phyloP scores from a whole-genome alignment of 1,284 basidiomycete genomes.

The Ganoderma boninense region DNA sequence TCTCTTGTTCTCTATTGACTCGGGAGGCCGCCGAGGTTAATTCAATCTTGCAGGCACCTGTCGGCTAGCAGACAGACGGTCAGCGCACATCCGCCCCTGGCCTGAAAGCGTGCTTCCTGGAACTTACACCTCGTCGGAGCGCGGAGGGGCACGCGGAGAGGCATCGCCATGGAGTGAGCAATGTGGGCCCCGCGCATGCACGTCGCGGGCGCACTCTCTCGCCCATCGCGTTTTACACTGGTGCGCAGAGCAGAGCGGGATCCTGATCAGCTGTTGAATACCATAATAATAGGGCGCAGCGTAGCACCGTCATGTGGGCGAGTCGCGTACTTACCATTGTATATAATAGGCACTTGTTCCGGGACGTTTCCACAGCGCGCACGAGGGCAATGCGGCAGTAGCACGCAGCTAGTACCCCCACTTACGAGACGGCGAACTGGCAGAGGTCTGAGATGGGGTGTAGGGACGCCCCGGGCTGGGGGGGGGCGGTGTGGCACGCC shows the following conservation, averaged over 20 bases:
- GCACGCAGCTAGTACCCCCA: not conserved
- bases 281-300: not conserved
- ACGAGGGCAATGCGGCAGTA: not conserved
- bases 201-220: too few relatives aligned
- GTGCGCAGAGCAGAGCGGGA: not conserved
- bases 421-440: not conserved
- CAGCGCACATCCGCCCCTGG: not conserved
- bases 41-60: not conserved
- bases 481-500: not conserved
- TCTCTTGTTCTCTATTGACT: not conserved
- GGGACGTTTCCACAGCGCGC: not conserved
- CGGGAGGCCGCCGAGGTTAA: not conserved
- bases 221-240: not conserved
- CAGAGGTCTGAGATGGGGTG: not conserved
- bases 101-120: not conserved
- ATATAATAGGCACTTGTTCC: not conserved
- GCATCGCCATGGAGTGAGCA: not conserved
- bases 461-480: slow-evolving; percentile 12
- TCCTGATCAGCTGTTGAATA: not conserved
- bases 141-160: not conserved
- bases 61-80: not conserved
- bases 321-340: not conserved
- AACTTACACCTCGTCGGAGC: slow-evolving; percentile 3
- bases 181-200: not conserved
- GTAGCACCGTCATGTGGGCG: not conserved